A percentile compares a stretch with the other conserved stretches of the same genome.
Conservation (phyloP, 148 eudicot species). For the Cornus controversa region DNA sequence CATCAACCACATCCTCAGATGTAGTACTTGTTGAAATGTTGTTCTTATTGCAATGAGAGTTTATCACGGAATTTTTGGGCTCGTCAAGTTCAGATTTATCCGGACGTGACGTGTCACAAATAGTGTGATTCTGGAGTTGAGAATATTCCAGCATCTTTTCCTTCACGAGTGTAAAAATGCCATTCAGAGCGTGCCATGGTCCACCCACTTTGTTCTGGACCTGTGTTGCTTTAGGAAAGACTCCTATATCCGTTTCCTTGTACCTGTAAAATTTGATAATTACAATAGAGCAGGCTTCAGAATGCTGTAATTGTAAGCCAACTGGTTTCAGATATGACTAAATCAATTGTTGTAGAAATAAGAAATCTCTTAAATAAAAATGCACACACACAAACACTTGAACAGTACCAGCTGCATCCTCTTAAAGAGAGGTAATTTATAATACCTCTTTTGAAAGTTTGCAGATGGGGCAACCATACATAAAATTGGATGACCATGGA, state of each 20-base stretch:
- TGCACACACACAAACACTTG: not conserved
- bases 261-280: slow-evolving; percentile 7
- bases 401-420: slow-evolving; percentile 6
- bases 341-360: not conserved
- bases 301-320: not conserved
- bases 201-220: slow-evolving; percentile 13
- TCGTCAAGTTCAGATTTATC: not conserved
- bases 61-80: not conserved
- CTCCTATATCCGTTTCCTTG: slow-evolving; percentile 16
- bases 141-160: slow-evolving; percentile 12
- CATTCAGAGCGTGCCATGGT: slow-evolving; percentile 20
- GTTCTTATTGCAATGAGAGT: not conserved
- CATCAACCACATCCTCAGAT: not conserved
- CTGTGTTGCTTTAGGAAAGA: slow-evolving; percentile 11
- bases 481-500: too few relatives aligned
- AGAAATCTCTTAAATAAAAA: not conserved
- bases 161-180: slow-evolving; percentile 1
- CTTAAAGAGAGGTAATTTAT: not conserved
- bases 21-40: not conserved
- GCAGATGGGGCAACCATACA: not conserved
- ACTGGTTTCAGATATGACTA: not conserved
- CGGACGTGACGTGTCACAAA: not conserved
- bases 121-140: slow-evolving; percentile 7
- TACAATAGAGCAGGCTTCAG: slow-evolving; percentile 1
- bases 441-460: not conserved